These are phyloP conservation scores for Pyricularia grisea DNA, from an alignment of 2,329 filamentous ascomycete genomes.

Conservation along the genomic window DNA sequence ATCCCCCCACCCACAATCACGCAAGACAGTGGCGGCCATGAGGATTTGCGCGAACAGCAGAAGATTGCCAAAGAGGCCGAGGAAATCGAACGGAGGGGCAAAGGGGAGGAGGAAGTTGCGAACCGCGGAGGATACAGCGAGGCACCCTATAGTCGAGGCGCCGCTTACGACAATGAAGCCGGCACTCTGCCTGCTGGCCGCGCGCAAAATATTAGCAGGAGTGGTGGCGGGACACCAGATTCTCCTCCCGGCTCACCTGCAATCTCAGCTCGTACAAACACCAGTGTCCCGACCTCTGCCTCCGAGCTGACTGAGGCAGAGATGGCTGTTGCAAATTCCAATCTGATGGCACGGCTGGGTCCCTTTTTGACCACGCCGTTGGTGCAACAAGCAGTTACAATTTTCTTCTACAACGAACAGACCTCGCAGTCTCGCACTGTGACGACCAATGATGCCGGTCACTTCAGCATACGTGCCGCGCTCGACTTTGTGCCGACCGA, in stretches of 20 bases:
- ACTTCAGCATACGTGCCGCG: conserved; percentile 72
- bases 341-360: conserved; percentile 76
- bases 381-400: conserved; percentile 67
- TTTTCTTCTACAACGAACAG: conserved; percentile 89
- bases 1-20: conserved; percentile 58
- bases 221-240: conserved; percentile 23
- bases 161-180: conserved; percentile 9
- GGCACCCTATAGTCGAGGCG: conserved; percentile 25
- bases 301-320: conserved; percentile 65
- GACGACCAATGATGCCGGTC: conserved; percentile 77
- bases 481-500: conserved; percentile 88
- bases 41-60: conserved; percentile 47
- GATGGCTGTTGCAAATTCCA: conserved; percentile 68
- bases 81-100: conserved; percentile 63
- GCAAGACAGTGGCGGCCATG: conserved; percentile 25
- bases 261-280: conserved; percentile 26
- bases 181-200: conserved; percentile 17
- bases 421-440: conserved; percentile 78
- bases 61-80: conserved; percentile 67
- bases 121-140: conserved; percentile 68
- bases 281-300: conserved; percentile 15
- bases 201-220: neutral
- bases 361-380: conserved; percentile 86
- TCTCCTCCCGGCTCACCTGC: conserved; percentile 35
- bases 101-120: conserved; percentile 61